phyloP scores from a whole-genome alignment of 2,329 filamentous ascomycete genomes.

The Trichoderma breve region DNA sequence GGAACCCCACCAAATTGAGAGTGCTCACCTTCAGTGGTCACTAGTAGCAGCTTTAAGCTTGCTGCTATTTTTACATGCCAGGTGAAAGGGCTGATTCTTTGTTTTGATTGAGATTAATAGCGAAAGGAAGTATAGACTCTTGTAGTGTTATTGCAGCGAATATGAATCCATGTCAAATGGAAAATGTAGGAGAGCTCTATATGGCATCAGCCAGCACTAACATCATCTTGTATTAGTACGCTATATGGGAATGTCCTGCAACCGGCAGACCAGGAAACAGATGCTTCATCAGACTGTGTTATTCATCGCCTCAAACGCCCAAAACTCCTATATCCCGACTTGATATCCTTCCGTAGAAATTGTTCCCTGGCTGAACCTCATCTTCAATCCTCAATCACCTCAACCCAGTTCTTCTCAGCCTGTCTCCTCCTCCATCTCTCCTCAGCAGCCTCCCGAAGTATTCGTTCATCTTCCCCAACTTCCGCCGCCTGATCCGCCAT shows the following conservation, averaged over 20 bases:
- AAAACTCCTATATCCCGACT: neutral
- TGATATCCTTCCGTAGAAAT: neutral
- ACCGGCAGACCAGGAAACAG: neutral
- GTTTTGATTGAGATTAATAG: neutral
- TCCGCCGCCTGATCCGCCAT: constrained; percentile 51
- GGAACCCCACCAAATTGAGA: neutral
- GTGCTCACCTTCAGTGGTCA: neutral
- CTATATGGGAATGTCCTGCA: neutral
- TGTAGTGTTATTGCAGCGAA: too few relatives aligned
- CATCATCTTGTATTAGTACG: neutral
- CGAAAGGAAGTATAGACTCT: fast-evolving
- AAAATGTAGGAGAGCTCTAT: neutral
- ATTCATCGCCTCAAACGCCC: neutral
- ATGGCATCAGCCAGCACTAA: too few relatives aligned
- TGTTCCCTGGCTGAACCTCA: neutral
- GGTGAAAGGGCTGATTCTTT: neutral
- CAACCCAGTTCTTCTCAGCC: constrained; percentile 50
- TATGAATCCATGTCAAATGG: too few relatives aligned
- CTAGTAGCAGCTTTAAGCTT: neutral
- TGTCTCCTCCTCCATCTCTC: constrained; percentile 49
- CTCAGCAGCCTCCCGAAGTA: constrained; percentile 50
- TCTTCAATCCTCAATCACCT: constrained; percentile 28
- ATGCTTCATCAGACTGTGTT: neutral
- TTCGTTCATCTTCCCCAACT: constrained; percentile 51
- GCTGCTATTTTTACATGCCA: neutral